Evolutionary conservation across 2,329 filamentous ascomycete genomes (phyloP).

Genomic region (Tricladium varicosporioides): DNA sequence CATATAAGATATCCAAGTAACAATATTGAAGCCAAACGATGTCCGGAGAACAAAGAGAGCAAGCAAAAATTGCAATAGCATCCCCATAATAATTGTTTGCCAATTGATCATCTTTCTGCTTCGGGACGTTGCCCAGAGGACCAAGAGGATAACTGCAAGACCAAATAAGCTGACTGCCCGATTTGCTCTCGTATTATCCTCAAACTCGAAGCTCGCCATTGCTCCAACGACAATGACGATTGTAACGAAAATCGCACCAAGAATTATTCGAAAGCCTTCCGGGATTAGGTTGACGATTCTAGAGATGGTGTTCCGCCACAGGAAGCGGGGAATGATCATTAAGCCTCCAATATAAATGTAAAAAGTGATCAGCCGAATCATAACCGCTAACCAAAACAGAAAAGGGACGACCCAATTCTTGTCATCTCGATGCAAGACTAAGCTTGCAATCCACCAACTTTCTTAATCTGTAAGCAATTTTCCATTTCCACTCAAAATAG

Average conservation of each 20-base stretch:
- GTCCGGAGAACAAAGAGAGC: constrained; percentile 7
- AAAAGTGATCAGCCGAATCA: neutral
- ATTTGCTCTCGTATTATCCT: neutral
- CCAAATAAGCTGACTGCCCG: constrained; percentile 5
- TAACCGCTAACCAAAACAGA: constrained; percentile 1
- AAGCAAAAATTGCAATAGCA: constrained; percentile 4
- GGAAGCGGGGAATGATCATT: neutral
- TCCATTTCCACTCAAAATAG: constrained; percentile 1
- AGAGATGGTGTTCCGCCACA: neutral
- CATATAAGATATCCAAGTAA: neutral
- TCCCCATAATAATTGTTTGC: constrained; percentile 3
- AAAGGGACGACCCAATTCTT: constrained; percentile 6
- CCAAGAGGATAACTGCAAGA: neutral
- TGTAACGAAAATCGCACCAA: neutral
- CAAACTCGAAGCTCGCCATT: neutral
- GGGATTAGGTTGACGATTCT: neutral
- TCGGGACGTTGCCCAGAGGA: constrained; percentile 2
- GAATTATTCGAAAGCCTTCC: neutral
- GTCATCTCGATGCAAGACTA: neutral
- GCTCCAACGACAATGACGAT: constrained; percentile 2
- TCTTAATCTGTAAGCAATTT: constrained; percentile 1
- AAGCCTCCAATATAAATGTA: neutral
- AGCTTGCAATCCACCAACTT: constrained; percentile 4
- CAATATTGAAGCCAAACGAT: constrained; percentile 1
- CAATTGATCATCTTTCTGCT: constrained; percentile 2